Evolutionary conservation across 345 rosid species (phyloP), one percentile per base, ranked within the genome.

Genomic region (Boechera stricta): DNA sequence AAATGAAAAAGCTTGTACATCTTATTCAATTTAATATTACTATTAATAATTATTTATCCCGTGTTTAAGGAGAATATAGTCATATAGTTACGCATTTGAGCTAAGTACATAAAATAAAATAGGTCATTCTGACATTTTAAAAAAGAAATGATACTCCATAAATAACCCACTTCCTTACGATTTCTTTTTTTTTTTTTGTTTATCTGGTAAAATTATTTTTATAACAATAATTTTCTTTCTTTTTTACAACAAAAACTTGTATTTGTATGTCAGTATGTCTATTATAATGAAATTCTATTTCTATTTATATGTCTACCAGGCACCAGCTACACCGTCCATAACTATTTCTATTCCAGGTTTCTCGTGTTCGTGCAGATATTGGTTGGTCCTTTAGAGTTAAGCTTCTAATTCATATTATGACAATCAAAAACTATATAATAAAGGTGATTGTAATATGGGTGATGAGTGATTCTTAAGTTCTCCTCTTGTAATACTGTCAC

Each of bases 251-350:
- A 44, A 13, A 0, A 44, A 44, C 16, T 44, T 44, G 6, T 15
- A 15, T 15, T 28, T 10, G 21, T 18, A 18, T 18, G 21, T 18
- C 21, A 18, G 11, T 39, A 39, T 64, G 39, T 26, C 1, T 13
- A 42, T 15, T 13, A 26, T 15, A 42, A 42, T 26, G 5, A 26
- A 4, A 2, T 42, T 13, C 4, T 18, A 11, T 42, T 41, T 36
- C 10, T 36, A 39, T 62, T 7, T 13, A 35, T 11, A n/a, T 35
- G 51, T 55, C 38, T 47, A 59, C 68, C 55, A 68, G 47, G 36
- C 26, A 59, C 68, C 64, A 76, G 63, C 75, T 76, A 68, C 79
- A 60, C 71, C 75, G 80, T 71, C 71, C 74, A 62, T 44, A 69
- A 52, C 47, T 31, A 32, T 52, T 44, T 62, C 51, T 26, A 10